Percentiles rank a stretch among this genome's conserved stretches.
Evolutionary conservation across 179 eudicot genomes (phyloP).

Genomic region (Sideroxylon spinosum): DNA sequence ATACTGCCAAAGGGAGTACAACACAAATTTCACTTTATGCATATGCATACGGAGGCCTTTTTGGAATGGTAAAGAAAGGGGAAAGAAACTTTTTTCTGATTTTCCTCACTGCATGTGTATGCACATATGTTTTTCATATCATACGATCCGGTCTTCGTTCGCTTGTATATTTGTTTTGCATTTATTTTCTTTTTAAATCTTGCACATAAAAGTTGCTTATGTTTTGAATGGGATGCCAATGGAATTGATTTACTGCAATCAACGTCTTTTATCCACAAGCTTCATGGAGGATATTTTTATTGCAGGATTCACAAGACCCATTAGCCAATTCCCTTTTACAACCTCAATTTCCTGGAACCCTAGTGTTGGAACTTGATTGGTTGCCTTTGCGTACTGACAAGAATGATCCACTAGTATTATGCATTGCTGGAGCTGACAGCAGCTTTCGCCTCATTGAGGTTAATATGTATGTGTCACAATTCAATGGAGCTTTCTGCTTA

Average conservation of each 20-base stretch:
- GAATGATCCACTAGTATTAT: conserved; percentile 82
- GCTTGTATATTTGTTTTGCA: too few species aligned
- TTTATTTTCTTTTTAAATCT: too few species aligned
- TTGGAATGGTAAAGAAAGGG: too few species aligned
- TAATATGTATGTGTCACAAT: conserved; percentile 50
- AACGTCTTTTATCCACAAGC: neutral
- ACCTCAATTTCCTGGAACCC: conserved; percentile 93
- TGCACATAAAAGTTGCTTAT: neutral
- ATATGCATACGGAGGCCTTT: too few species aligned
- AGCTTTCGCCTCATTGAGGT: conserved; percentile 95
- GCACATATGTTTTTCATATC: too few species aligned
- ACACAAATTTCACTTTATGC: neutral
- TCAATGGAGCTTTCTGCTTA: conserved; percentile 17
- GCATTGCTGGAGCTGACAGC: conserved; percentile 99
- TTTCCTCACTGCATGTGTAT: too few species aligned
- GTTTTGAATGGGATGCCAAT: neutral
- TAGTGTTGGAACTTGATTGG: conserved; percentile 98
- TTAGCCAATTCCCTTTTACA: conserved; percentile 79
- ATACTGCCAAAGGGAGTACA: too few species aligned
- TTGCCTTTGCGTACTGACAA: conserved; percentile 73
- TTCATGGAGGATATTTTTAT: conserved; percentile 10
- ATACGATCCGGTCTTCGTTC: too few species aligned
- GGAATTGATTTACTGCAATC: conserved; percentile 3
- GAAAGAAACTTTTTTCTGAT: too few species aligned
- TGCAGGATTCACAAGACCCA: conserved; percentile 92